phyloP scores from a whole-genome alignment of 768 basidiomycete genomes.

The Agaricus blazei region DNA sequence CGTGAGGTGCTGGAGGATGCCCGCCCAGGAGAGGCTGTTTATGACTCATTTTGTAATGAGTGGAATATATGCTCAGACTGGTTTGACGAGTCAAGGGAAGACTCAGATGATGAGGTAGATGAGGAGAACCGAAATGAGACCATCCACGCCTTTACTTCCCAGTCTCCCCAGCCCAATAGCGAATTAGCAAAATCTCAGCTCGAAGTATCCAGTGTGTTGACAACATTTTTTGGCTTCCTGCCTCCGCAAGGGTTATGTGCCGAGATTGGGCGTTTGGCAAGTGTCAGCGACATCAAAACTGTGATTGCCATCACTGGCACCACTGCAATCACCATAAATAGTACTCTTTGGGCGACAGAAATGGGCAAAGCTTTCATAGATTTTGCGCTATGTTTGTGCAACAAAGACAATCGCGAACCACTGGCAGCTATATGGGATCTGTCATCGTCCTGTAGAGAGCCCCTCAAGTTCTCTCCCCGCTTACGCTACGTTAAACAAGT shows the following conservation, averaged over 20 bases:
- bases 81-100: background rate
- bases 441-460: background rate
- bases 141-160: too few species aligned
- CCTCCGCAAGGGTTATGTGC: too few species aligned
- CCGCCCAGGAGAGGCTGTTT: background rate
- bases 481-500: background rate
- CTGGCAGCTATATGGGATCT: background rate
- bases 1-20: background rate
- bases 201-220: background rate
- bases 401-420: background rate
- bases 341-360: background rate
- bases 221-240: background rate
- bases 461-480: too few species aligned
- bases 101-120: background rate
- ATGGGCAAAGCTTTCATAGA: background rate
- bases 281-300: background rate
- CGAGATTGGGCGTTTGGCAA: too few species aligned
- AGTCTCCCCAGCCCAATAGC: too few species aligned
- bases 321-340: background rate
- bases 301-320: background rate
- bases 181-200: background rate
- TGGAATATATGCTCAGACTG: slow-evolving; percentile 4
- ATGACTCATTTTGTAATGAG: slow-evolving; percentile 7
- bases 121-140: background rate
- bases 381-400: background rate